Base-by-base conservation (phyloP, 305 asterid species). In the Striga hermonthica region DNA sequence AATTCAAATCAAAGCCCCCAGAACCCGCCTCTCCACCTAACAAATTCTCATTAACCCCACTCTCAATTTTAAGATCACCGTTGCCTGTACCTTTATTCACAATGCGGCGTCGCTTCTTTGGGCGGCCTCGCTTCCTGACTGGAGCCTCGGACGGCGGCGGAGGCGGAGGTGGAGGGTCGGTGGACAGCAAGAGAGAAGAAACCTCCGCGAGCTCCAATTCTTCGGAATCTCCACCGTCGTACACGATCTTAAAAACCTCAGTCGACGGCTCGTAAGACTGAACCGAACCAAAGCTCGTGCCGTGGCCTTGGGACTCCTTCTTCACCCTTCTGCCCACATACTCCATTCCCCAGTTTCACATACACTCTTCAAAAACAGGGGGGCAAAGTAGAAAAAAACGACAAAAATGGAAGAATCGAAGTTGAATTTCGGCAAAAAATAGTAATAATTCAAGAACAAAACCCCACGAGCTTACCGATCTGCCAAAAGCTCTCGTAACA, bases 211-310 rank as follows among this genome's bases (percentile, higher is more conserved):
- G 66, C 38, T 77, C 84, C 78, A 86, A 57, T 31, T 79, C 86
- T 82, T 84, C 91, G 76, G 83, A 76, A 82, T 77, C 83, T 5
- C 96, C 96, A 79, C 67, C 80, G 45, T 88, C 96, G 61, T 84
- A 90, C 50, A 72, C 80, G 86, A 88, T 78, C 84, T 72, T 73
- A 62, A 79, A 86, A 49, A 76, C 53, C 3, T 90, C 89, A 44
- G 81, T 80, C n/a, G 64, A 60, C 57, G 82, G 74, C 37, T 87
- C 88, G 72, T 75, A 81, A 4, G 83, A 75, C 68, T 79, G 72
- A 61, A 90, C 90, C 55, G 73, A 68, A 49, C 96, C 97, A 13
- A 39, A 70, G 22, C 72, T 62, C 14, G 79, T 34, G 6, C 83
- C 90, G 61, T 65, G 68, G 64, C 86, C 87, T 77, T 65, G 31